Conservation (phyloP, 2,329 filamentous ascomycete species). For the Diaporthe vaccinii region DNA sequence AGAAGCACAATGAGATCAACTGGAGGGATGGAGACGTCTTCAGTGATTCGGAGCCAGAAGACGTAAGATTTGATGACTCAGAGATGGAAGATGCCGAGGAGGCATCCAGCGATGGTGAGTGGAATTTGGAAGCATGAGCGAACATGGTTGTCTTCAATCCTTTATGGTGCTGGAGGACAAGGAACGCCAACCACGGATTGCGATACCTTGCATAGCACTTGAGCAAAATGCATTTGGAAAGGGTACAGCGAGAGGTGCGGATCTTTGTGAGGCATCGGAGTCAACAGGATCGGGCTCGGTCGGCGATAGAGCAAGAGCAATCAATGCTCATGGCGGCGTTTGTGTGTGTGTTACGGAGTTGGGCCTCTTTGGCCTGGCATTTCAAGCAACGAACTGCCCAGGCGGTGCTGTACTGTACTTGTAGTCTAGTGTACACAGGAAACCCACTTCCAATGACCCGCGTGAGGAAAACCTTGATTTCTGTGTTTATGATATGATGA, state of each 20-base stretch:
- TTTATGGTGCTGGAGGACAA: not conserved
- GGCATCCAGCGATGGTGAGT: not conserved
- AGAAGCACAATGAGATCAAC: constrained; percentile 1
- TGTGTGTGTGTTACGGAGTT: not conserved
- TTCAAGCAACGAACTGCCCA: not conserved
- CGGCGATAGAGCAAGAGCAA: constrained; percentile 18
- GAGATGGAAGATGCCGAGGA: not conserved
- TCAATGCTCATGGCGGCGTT: constrained; percentile 22
- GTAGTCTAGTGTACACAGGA: not conserved
- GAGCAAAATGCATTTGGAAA: constrained; percentile 18
- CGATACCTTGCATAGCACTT: constrained; percentile 37
- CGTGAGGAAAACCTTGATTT: not conserved
- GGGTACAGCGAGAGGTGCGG: constrained; percentile 20
- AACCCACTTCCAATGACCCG: not conserved
- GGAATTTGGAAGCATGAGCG: not conserved
- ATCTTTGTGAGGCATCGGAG: constrained; percentile 24
- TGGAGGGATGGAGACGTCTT: constrained; percentile 7
- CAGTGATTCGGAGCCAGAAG: not conserved
- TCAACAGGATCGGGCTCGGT: constrained; percentile 1
- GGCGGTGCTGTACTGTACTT: constrained; percentile 2
- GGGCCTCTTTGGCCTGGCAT: constrained; percentile 1
- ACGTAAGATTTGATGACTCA: not conserved
- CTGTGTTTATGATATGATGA: not conserved
- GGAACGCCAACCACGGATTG: not conserved
- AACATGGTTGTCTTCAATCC: not conserved